Conservation (phyloP, 1,284 basidiomycete genomes). For the Ustilago sp. region DNA sequence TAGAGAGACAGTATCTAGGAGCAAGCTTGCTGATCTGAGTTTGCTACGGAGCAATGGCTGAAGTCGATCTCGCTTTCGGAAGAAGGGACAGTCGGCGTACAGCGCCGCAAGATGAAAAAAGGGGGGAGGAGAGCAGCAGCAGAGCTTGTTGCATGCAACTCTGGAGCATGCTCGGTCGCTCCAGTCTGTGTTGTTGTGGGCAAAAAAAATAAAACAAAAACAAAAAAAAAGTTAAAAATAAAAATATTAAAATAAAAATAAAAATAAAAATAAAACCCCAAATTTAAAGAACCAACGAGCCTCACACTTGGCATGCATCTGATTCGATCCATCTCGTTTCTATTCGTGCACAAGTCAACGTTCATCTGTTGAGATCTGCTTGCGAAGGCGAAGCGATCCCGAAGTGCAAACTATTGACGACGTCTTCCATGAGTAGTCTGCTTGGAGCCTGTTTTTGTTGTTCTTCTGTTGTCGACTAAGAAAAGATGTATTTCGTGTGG, state of each 20-base stretch:
- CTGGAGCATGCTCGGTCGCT: constrained; percentile 7
- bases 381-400: background rate
- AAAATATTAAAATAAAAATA: background rate
- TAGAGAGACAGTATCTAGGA: too few species aligned
- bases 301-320: background rate
- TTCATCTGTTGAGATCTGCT: background rate
- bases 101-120: background rate
- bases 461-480: background rate
- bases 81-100: constrained; percentile 3
- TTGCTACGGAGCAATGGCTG: background rate
- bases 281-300: background rate
- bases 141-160: background rate
- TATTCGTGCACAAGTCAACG: background rate
- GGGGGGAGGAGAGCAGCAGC: too few species aligned
- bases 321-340: background rate
- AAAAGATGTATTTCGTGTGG: background rate
- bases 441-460: background rate
- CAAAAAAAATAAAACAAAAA: background rate
- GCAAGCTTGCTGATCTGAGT: background rate
- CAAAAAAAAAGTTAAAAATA: background rate
- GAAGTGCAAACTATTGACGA: background rate
- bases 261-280: too few species aligned
- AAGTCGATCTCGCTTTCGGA: constrained; percentile 4
- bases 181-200: background rate
- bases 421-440: too few species aligned